phyloP scores from a whole-genome alignment of 768 basidiomycete species.

The Podaxis sp. region DNA sequence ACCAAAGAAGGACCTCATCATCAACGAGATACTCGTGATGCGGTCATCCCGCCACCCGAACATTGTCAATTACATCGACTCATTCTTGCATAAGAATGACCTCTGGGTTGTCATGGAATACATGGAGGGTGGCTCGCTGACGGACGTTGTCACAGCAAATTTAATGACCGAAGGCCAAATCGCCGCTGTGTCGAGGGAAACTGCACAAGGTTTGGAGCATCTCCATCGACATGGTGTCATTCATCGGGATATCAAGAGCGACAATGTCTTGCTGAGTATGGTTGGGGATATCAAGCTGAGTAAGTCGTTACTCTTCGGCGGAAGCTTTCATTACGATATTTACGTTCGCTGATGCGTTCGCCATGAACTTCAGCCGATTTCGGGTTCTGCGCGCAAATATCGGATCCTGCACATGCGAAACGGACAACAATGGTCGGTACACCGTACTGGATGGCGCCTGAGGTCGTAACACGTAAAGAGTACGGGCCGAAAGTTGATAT shows the following conservation, averaged over 20 bases:
- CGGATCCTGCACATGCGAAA: conserved; percentile 85
- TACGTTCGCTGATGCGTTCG: conserved; percentile 11
- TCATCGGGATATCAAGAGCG: conserved; percentile 98
- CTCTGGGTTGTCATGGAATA: conserved; percentile 99
- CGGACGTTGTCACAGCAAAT: conserved; percentile 94
- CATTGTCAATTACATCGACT: conserved; percentile 99
- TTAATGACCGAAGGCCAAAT: conserved; percentile 99
- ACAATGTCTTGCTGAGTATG: conserved; percentile 92
- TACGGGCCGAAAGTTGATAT: conserved; percentile 99
- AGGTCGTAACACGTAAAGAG: conserved; percentile 96
- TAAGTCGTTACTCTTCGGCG: conserved; percentile 43
- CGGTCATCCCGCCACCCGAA: conserved; percentile 95
- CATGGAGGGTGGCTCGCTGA: conserved; percentile 95
- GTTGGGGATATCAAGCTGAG: conserved; percentile 97
- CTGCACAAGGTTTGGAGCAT: conserved; percentile 90
- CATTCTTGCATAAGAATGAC: conserved; percentile 96
- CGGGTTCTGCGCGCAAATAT: conserved; percentile 98
- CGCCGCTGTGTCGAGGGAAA: conserved; percentile 93
- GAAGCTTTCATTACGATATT: background rate
- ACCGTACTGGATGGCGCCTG: conserved; percentile 99
- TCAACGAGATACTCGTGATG: conserved; percentile 99
- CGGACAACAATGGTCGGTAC: conserved; percentile 98
- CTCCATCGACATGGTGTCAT: conserved; percentile 96
- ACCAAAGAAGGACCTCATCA: conserved; percentile 99
- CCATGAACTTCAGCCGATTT: conserved; percentile 73